Evolutionary conservation across 2,329 filamentous ascomycete species (phyloP), one percentile per base, ranked within the genome.

Genomic region (Cladosporium sp.): DNA sequence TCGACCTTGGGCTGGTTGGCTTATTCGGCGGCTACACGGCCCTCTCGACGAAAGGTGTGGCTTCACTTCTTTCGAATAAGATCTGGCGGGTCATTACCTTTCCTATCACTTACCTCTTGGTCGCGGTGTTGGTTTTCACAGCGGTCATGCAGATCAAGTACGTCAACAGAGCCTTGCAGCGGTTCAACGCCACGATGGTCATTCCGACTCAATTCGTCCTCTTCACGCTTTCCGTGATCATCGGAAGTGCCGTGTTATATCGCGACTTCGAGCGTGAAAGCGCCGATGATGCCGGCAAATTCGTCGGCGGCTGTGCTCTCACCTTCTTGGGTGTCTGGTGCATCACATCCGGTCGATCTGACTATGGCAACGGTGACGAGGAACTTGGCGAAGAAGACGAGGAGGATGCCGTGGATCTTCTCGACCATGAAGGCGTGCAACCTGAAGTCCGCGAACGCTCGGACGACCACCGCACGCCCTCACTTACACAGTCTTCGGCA

Each of bases 21-120:
- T 74, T 98, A 4, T 97, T 95, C 70, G 93, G 92, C 88, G 93
- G 90, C 53, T 98, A 96, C 69, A 98, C 93, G n/a, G 93, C 88
- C 9, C 77, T 98, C 5, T 89, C 92, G 1, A 98, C 93, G 25
- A 98, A 98, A 68, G 93, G 93, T 50, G 88, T 98, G 33, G 92
- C 93, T 1, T 97, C 93, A 0, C 84, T 98, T 72, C 78, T 98
- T 16, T 96, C 93, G 0, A 91, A 89, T 43, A 95, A 87, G 0
- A 79, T 97, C 16, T 88, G 91, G 78, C 83, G 86, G 60, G 88
- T 88, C 13, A 88, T 98, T 56, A 85, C 89, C 0, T 97, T 92
- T 30, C 91, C 92, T 0, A 85, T 98, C 53, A 94, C 90, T 16
- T 98, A 97, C 64, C 79, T 83, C 1, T 79, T 98, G n/a, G 68